These are phyloP conservation scores for Monoraphidium neglectum DNA, from an alignment of 139 green algal genomes.

Conservation along the genomic window DNA sequence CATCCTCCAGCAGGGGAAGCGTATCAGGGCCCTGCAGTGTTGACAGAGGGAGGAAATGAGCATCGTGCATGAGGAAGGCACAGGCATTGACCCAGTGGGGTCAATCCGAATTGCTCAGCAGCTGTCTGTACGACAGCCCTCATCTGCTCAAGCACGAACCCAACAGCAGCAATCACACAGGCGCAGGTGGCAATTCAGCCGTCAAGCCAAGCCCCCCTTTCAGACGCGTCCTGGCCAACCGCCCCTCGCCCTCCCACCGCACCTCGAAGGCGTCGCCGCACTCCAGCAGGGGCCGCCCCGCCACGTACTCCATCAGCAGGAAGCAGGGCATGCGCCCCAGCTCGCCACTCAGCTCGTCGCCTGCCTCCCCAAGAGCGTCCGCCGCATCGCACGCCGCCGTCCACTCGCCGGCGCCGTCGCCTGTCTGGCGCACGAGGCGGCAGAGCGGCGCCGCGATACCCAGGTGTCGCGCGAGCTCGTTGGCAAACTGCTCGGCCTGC, in stretches of 20 bases:
- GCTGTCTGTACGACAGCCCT: not conserved
- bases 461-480: constrained; percentile 76
- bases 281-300: constrained; percentile 49
- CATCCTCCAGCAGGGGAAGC: constrained; percentile 38
- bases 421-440: constrained; percentile 67
- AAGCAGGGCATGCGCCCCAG: constrained; percentile 49
- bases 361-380: constrained; percentile 12
- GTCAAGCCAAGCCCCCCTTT: not conserved
- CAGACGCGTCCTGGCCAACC: not conserved
- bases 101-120: not conserved
- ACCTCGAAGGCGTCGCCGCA: constrained; percentile 44
- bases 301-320: constrained; percentile 80
- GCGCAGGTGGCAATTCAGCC: not conserved
- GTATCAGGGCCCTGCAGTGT: constrained; percentile 1
- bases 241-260: not conserved
- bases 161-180: not conserved
- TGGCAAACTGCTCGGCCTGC: constrained; percentile 83
- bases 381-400: constrained; percentile 23
- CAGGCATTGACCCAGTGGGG: too few species aligned
- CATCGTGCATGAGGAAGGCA: not conserved
- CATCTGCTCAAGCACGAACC: not conserved
- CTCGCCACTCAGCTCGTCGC: constrained; percentile 60
- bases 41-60: not conserved
- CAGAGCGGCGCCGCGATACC: constrained; percentile 63
- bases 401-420: constrained; percentile 37